phyloP scores from a whole-genome alignment of 2,329 filamentous ascomycete genomes.

The Cytospora piceicola region DNA sequence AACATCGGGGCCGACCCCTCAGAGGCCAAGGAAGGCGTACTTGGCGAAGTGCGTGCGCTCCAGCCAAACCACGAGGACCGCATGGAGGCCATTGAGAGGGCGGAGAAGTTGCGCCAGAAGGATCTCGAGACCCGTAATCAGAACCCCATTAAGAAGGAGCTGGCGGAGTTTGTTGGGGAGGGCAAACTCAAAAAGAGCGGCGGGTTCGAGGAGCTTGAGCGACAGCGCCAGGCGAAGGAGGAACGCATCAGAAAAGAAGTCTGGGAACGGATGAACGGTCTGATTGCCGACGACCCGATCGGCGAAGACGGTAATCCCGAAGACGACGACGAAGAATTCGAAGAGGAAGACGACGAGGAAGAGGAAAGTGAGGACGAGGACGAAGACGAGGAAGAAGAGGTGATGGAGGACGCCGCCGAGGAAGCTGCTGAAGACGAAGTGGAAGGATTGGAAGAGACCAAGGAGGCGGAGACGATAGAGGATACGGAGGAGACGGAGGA shows the following conservation, averaged over 20 bases:
- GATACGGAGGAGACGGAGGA: constrained; percentile 18
- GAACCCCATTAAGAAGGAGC: constrained; percentile 80
- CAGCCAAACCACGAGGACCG: constrained; percentile 93
- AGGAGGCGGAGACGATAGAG: constrained; percentile 8
- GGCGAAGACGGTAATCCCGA: constrained; percentile 42
- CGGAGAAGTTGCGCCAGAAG: constrained; percentile 86
- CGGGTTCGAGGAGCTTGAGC: constrained; percentile 91
- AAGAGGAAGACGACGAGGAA: constrained; percentile 13
- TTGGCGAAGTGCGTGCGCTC: constrained; percentile 90
- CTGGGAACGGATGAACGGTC: constrained; percentile 68
- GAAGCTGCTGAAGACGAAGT: constrained; percentile 16
- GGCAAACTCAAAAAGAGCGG: constrained; percentile 95
- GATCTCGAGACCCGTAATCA: constrained; percentile 79
- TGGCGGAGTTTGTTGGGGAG: constrained; percentile 83
- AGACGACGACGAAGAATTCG: constrained; percentile 25
- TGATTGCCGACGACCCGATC: constrained; percentile 48
- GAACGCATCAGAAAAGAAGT: constrained; percentile 83
- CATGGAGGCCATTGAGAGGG: constrained; percentile 94
- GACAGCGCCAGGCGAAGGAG: constrained; percentile 81
- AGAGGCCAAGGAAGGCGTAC: constrained; percentile 85
- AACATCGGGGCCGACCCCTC: constrained; percentile 63
- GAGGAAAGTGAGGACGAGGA: constrained; percentile 14
- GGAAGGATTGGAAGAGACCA: background rate
- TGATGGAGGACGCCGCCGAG: constrained; percentile 10
- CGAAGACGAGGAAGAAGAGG: constrained; percentile 8